Conservation (phyloP, 2,329 filamentous ascomycete genomes). For the Trichoderma cornu-damae region DNA sequence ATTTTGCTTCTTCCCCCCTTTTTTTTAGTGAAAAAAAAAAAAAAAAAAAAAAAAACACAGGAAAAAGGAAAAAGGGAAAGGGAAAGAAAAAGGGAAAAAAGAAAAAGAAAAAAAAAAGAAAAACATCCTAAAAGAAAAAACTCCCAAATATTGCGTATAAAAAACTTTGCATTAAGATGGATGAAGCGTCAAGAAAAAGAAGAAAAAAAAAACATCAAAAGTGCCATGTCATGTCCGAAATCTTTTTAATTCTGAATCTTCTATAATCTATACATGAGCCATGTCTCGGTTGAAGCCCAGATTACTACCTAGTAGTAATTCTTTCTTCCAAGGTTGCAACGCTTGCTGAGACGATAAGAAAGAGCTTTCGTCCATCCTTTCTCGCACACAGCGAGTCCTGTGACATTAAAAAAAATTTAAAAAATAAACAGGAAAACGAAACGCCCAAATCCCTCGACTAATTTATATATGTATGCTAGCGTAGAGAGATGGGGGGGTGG, state of each 20-base stretch:
- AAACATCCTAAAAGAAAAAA: too few relatives aligned
- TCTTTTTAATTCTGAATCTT: not conserved
- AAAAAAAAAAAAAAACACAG: too few relatives aligned
- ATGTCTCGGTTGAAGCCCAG: not conserved
- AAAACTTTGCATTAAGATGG: not conserved
- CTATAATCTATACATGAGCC: constrained; percentile 4
- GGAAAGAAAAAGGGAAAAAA: too few relatives aligned
- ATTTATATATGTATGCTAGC: not conserved
- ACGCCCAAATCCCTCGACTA: not conserved
- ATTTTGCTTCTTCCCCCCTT: too few relatives aligned
- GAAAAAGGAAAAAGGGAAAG: too few relatives aligned
- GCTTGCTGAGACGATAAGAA: not conserved
- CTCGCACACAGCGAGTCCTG: not conserved
- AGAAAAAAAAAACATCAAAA: not conserved
- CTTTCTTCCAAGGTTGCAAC: not conserved
- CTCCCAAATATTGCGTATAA: too few relatives aligned
- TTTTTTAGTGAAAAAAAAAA: too few relatives aligned
- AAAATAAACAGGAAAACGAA: not conserved
- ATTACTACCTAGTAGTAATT: too few relatives aligned
- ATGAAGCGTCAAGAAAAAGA: not conserved
- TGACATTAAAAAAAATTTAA: not conserved
- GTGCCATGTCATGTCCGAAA: not conserved
- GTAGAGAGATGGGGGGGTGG: not conserved
- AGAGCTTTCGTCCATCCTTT: not conserved
- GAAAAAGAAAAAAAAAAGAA: too few relatives aligned